These are phyloP conservation scores for Rosa persica DNA, from an alignment of 306 rosid species.

Conservation along the genomic window DNA sequence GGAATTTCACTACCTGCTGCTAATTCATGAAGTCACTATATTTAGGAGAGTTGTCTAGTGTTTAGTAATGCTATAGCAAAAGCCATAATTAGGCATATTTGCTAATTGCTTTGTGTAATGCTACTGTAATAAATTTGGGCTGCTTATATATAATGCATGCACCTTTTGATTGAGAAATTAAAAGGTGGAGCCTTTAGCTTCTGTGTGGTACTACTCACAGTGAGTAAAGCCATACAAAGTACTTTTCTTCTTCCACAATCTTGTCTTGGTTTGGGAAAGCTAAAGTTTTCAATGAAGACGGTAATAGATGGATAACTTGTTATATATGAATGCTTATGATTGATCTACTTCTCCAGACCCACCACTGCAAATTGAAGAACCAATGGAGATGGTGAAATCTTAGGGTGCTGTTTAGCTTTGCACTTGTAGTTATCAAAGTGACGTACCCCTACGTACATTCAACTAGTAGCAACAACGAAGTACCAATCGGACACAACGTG, in stretches of 20 bases:
- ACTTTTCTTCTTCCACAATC: no score
- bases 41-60: conserved; percentile 6
- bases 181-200: neutral
- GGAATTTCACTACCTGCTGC: conserved; percentile 12
- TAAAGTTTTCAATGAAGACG: neutral
- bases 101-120: conserved; percentile 7
- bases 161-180: neutral
- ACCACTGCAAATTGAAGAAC: neutral
- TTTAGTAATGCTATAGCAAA: neutral
- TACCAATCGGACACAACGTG: neutral
- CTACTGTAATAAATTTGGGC: conserved; percentile 3
- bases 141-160: neutral
- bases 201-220: no score
- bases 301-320: neutral
- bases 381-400: neutral
- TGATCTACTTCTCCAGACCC: neutral
- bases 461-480: neutral
- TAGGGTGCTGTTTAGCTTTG: neutral
- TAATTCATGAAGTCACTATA: conserved; percentile 2
- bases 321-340: neutral
- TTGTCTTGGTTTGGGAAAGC: neutral
- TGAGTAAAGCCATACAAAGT: no score
- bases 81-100: neutral
- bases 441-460: neutral
- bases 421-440: neutral